A percentile compares a stretch with the other conserved stretches of the same genome.
These are phyloP conservation scores for Heimioporus sp. DNA, from an alignment of 768 basidiomycete genomes.

Conservation along the genomic window DNA sequence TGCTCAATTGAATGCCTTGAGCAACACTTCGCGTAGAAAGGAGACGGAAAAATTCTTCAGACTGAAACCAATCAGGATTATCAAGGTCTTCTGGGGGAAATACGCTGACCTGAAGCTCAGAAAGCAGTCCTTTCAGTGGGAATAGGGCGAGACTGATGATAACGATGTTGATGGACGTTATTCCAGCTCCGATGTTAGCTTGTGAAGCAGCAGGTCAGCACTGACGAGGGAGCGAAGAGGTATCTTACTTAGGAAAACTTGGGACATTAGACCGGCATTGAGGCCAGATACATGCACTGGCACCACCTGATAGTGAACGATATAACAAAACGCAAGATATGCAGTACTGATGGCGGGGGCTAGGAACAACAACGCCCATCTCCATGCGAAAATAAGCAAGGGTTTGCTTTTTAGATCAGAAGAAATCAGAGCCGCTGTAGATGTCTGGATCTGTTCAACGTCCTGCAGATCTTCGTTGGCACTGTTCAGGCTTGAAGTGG, in stretches of 20 bases:
- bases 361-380: slow-evolving; percentile 5
- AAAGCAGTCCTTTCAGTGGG: slow-evolving; percentile 10
- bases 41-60: slow-evolving; percentile 20
- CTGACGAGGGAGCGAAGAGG: too few species aligned
- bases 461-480: not conserved
- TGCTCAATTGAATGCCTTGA: slow-evolving; percentile 1
- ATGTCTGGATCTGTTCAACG: not conserved
- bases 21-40: slow-evolving; percentile 3
- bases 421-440: not conserved
- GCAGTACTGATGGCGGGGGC: slow-evolving; percentile 1
- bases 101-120: slow-evolving; percentile 8
- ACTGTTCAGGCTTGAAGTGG: not conserved
- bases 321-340: slow-evolving; percentile 17
- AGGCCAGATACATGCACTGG: not conserved
- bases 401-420: not conserved
- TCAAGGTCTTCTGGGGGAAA: too few species aligned
- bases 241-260: slow-evolving; percentile 8
- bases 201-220: not conserved
- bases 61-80: slow-evolving; percentile 2
- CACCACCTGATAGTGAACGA: slow-evolving; percentile 15
- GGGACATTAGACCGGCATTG: not conserved
- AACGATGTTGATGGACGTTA: slow-evolving; percentile 15
- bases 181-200: slow-evolving; percentile 10
- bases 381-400: not conserved
- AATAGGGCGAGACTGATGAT: slow-evolving; percentile 13